Base-by-base conservation (phyloP, 345 rosid species). In the Rubroshorea leprosula region DNA sequence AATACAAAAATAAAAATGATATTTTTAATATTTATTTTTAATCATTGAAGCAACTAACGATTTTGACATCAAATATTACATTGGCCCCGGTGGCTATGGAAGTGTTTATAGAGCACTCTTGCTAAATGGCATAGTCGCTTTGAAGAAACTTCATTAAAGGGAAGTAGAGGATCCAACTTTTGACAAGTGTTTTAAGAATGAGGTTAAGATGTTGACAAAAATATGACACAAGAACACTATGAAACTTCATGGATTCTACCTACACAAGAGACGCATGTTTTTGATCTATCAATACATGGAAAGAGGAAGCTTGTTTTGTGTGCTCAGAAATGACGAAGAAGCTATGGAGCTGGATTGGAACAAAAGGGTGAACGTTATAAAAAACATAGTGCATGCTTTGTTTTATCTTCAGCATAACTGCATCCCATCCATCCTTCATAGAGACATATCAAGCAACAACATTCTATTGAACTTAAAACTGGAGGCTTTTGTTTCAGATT, bases 331-430 rank as follows among this genome's bases (percentile, higher is more conserved):
- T 26, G 56, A 26, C 5, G 3, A 6, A 6, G 39, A 52, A 26
- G 56, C 56, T 6, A 16, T 16, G 22, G 56, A 52, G 5, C 24
- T 52, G 56, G 56, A 52, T 52, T 52, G 56, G 56, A 16, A 7
- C 13, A 52, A 52, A 52, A 25, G 56, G 18, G 20, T 26, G 13
- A 17, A 52, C 1, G 14, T 26, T 1, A 14, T 52, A 16, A 52
- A 52, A 26, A 15, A 6, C 10, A 17, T 8, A 1, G 56, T 38
- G 7, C 12, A n/a, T n/a, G 56, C 56, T 22, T 14, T 52, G 31
- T 26, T 20, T 52, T 52, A 53, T 9, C 8, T 53, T 35, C 57
- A 53, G 1, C 51, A 48, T 18, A 22, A 48, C 23, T 48, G 51
- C 51, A 17, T 6, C 1, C 23, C 23, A 2, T 41, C 57, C 19